Base-by-base conservation (phyloP, 495 filamentous ascomycete species). In the Trichoderma gamsii region DNA sequence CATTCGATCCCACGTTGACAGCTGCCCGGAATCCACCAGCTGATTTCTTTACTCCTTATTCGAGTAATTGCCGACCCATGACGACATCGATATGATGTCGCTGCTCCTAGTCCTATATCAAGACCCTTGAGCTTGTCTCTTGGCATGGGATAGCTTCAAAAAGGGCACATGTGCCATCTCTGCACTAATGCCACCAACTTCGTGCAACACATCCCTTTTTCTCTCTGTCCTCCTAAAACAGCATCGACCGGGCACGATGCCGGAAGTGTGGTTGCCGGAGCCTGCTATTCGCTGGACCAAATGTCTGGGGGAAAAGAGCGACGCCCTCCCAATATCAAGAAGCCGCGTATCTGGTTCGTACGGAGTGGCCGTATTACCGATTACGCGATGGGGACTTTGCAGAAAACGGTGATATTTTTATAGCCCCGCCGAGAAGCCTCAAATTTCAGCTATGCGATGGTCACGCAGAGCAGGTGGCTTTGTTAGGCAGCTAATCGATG, bases 281-380 rank as follows among this genome's bases (percentile, higher is more conserved):
- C 56, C 23, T 32, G 56, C 29, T 25, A 12, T 13, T 27, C 56
- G 8, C 11, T 61, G 56, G 25, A 32, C 16, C 16, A n/a, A 25
- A 13, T 61, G 56, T 23, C 23, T 25, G 27, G 56, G 25, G 56
- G 56, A 13, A 27, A 13, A 25, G 56, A 61, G 23, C 35, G 21
- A 21, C 21, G n/a, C 51, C 44, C 15, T 16, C 44, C 44, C 5
- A 32, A 25, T 6, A 29, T 16, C 23, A 25, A 18, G 25, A 32
- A 61, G 9, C 13, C 56, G 6, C 21, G 8, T 11, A 18, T 61
- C 11, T 61, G 27, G 23, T 61, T 32, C 56, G 56, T 32, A 61
- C 56, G 56, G 56, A 61, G 56, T 61, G 27, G 25, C 56, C 56
- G 56, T 61, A 32, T 61, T 61, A 61, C 27, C 56, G 12, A 61